Base-by-base conservation (phyloP, 225 moss, liverwort and hornwort species). In the Straminergon stramineum region DNA sequence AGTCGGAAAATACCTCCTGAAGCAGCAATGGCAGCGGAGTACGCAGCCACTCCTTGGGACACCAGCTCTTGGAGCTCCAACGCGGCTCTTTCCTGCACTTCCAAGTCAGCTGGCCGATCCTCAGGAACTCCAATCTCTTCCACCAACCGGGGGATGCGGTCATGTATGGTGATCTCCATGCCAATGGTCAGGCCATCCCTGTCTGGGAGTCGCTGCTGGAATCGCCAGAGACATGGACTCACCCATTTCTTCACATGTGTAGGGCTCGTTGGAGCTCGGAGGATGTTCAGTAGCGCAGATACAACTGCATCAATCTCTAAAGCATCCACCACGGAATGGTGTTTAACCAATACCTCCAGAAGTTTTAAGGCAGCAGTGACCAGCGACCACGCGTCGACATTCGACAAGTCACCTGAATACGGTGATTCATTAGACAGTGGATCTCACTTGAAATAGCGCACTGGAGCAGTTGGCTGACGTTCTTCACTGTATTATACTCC, bases 101-200 rank as follows among this genome's bases (percentile, higher is more conserved):
- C 92, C 37, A 68, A 19, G n/a, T 86, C 85, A 69, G 22, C 87
- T 87, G 35, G 24, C 5, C 10, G 35, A 55, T 43, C 76, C 41
- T 68, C 66, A 67, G 87, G 75, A 48, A 84, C 88, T 79, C 89
- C 94, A 86, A 95, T 87, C 58, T 93, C 95, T 86, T 91, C 93
- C 82, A 96, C 94, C 90, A 96, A 83, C 82, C 93, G 93, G 75
- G 97, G 95, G 56, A 96, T 96, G 41, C 88, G 93, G 79, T 91
- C 92, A 62, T 95, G 93, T 68, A 94, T 88, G 77, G 91, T 93
- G 48, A 94, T 92, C 89, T 96, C 94, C 32, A 92, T 79, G 82
- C 85, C 92, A 63, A 91, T 85, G 22, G 92, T 88, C 39, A 91
- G 75, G 82, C 82, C 90, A 69, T 61, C 85, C 88, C 86, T 92